Evolutionary conservation across 2,329 filamentous ascomycete genomes (phyloP).

Genomic region (Cercospora beticola): DNA sequence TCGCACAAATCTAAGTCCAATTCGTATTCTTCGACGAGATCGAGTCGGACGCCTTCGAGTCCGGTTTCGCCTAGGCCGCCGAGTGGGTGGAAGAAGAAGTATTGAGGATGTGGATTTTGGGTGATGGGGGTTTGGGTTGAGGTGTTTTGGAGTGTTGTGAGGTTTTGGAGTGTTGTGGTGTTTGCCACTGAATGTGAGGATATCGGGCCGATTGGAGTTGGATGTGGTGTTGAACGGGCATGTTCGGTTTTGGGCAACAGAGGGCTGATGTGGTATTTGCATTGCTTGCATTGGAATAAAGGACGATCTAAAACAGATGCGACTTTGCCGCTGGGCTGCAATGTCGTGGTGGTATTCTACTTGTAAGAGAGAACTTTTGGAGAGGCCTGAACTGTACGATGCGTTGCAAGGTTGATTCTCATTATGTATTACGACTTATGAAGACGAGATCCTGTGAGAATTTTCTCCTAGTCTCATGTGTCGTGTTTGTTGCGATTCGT

Average conservation of each 20-base stretch:
- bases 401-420: not conserved
- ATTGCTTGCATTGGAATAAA: not conserved
- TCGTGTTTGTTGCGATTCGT: no score
- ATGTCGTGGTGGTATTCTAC: not conserved
- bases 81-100: not conserved
- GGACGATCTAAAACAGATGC: not conserved
- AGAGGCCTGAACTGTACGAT: not conserved
- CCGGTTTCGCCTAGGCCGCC: constrained; percentile 1
- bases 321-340: not conserved
- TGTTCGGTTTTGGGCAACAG: not conserved
- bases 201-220: not conserved
- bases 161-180: not conserved
- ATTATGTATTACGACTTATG: not conserved
- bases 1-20: constrained; percentile 8
- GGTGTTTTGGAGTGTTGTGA: not conserved
- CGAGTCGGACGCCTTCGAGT: constrained; percentile 2
- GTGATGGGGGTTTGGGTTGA: not conserved
- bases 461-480: not conserved
- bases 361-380: not conserved
- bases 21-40: constrained; percentile 1
- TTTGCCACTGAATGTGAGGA: not conserved
- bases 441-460: not conserved
- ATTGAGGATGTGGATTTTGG: not conserved
- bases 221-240: not conserved
- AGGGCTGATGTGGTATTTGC: not conserved